Conservation (phyloP, 2,329 filamentous ascomycete genomes). For the Sporothrix luriei region DNA sequence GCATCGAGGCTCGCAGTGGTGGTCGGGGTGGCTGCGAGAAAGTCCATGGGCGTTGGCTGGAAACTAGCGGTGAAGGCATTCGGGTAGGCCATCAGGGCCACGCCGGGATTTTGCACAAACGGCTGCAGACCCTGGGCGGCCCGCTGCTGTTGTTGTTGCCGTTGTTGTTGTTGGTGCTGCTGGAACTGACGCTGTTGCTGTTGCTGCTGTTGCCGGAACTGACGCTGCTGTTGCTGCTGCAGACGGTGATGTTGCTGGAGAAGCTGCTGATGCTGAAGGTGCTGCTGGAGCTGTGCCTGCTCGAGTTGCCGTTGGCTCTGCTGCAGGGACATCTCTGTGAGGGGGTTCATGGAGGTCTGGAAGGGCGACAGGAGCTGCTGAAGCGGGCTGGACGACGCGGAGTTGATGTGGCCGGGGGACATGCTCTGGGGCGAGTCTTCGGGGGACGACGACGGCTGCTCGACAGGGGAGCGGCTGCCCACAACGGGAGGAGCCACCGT, state of each 20-base stretch:
- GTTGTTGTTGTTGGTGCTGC: slow-evolving; percentile 52
- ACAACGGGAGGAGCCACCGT: slow-evolving; percentile 39
- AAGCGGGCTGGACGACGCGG: slow-evolving; percentile 57
- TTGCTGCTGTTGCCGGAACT: slow-evolving; percentile 40
- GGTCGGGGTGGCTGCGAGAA: slow-evolving; percentile 59
- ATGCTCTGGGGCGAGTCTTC: slow-evolving; percentile 55
- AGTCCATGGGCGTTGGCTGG: slow-evolving; percentile 61
- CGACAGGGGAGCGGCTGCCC: slow-evolving; percentile 46
- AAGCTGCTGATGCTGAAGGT: slow-evolving; percentile 45
- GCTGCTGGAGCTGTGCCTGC: slow-evolving; percentile 49
- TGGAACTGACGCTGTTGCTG: slow-evolving; percentile 45
- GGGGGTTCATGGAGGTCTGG: slow-evolving; percentile 53
- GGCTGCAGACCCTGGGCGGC: slow-evolving; percentile 50
- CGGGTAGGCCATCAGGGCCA: slow-evolving; percentile 54
- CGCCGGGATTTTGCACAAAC: slow-evolving; percentile 60
- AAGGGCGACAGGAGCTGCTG: slow-evolving; percentile 61
- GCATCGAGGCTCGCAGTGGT: slow-evolving; percentile 66
- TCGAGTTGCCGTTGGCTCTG: slow-evolving; percentile 55
- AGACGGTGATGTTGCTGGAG: slow-evolving; percentile 57
- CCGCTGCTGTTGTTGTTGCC: slow-evolving; percentile 46
- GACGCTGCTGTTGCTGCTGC: slow-evolving; percentile 50
- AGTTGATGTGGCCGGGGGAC: slow-evolving; percentile 51
- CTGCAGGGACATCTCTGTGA: slow-evolving; percentile 65
- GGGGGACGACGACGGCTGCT: slow-evolving; percentile 54
- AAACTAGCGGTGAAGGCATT: slow-evolving; percentile 52